A percentile compares a stretch with the other conserved stretches of the same genome.
Conservation (phyloP, 306 rosid genomes). For the Neltuma alba region DNA sequence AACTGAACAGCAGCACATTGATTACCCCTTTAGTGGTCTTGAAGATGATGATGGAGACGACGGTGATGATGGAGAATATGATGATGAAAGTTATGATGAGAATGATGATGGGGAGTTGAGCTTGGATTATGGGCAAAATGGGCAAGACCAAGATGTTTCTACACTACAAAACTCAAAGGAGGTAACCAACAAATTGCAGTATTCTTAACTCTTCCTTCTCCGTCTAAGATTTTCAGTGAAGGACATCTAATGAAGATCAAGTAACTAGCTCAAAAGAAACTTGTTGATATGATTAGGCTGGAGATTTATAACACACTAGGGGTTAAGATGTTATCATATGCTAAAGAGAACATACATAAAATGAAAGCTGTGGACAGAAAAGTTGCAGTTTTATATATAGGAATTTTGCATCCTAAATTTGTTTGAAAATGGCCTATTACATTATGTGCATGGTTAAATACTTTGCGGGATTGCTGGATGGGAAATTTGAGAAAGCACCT, state of each 20-base stretch:
- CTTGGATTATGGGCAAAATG: conserved; percentile 75
- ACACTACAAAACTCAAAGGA: conserved; percentile 66
- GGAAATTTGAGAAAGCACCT: conserved; percentile 12
- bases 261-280: not conserved
- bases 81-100: conserved; percentile 51
- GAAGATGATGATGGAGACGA: conserved; percentile 71
- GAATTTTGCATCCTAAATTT: conserved; percentile 26
- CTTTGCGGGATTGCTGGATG: conserved; percentile 25
- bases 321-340: conserved; percentile 12
- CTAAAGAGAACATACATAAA: conserved; percentile 17
- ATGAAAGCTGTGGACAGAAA: conserved; percentile 13
- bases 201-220: not conserved
- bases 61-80: conserved; percentile 51
- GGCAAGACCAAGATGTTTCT: conserved; percentile 61
- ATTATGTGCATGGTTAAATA: conserved; percentile 3
- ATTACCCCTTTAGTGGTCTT: conserved; percentile 85
- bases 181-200: conserved; percentile 39
- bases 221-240: conserved; percentile 26
- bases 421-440: conserved; percentile 17
- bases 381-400: conserved; percentile 1
- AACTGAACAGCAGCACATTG: conserved; percentile 89
- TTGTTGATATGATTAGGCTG: conserved; percentile 24
- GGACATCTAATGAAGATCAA: conserved; percentile 11
- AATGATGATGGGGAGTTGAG: conserved; percentile 88
- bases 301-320: conserved; percentile 9